Base-by-base conservation (phyloP, 495 filamentous ascomycete species). In the Filosporella fistucella region DNA sequence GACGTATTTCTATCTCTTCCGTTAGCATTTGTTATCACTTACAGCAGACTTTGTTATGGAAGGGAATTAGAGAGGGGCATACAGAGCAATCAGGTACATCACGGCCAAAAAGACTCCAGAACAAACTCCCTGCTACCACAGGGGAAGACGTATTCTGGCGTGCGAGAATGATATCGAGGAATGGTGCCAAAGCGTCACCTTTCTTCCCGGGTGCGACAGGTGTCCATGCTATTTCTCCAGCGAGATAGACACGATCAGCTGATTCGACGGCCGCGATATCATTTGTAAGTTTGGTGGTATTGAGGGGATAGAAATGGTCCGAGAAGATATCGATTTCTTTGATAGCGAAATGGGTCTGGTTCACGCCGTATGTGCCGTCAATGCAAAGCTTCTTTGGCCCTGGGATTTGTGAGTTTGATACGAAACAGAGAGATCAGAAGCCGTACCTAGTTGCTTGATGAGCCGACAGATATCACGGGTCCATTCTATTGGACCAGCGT, bases 301-400 rank as follows among this genome's bases (percentile, higher is more conserved):
- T 65, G 45, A 70, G 51, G 0, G 74, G 73, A 43, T 77, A 78
- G 59, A 68, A 76, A 52, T 80, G 76, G 52, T 80, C 63, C 14
- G 67, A 70, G 54, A 65, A 74, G 42, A 77, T 70, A 55, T 77
- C 75, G 3, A 80, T 58, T 52, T 70, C 70, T 13, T 61, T 43
- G 43, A 77, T 65, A 26, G 32, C 38, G 14, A 77, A 61, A 51
- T 77, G 70, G 13, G 67, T 70, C 39, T 47, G 59, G 63, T 78
- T 78, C 45, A 80, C 62, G 17, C 75, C 75, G 48, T 78, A 79
- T 2, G 74, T 77, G 14, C 75, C 74, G 47, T 79, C 74, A 18
- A 79, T 62, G 54, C 58, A 57, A 4, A 80, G 68, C 54, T 77
- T 78, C 14, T 64, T 47, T 1, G 74, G 75, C 10, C 52, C 46